These are phyloP conservation scores for Vararia minispora DNA, from an alignment of 768 basidiomycete species.

Conservation along the genomic window DNA sequence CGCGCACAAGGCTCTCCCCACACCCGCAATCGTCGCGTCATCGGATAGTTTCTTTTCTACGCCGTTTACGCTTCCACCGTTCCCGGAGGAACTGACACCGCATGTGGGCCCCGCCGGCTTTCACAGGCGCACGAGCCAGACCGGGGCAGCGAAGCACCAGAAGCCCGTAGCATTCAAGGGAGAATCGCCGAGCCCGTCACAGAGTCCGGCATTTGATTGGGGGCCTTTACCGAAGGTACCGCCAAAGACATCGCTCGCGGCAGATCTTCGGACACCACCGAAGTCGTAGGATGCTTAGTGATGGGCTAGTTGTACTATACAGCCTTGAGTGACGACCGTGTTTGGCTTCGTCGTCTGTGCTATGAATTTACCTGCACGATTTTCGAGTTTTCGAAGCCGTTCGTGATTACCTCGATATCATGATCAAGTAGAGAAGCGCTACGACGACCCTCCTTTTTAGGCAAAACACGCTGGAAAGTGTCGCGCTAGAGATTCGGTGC, in stretches of 20 bases:
- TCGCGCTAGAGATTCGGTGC: too few species aligned
- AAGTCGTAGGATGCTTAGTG: background rate
- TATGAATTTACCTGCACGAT: too few species aligned
- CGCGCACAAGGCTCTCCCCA: slow-evolving; percentile 17
- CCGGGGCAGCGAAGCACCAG: slow-evolving; percentile 22
- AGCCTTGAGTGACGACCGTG: too few species aligned
- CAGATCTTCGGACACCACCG: slow-evolving; percentile 8
- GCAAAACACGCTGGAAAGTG: too few species aligned
- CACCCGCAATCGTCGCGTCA: slow-evolving; percentile 7
- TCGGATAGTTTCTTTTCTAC: slow-evolving; percentile 5
- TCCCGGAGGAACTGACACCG: background rate
- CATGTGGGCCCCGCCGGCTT: too few species aligned
- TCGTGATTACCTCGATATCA: too few species aligned
- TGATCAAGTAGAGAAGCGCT: too few species aligned
- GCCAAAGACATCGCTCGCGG: slow-evolving; percentile 11
- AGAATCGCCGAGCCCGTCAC: slow-evolving; percentile 5
- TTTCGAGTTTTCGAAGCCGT: too few species aligned
- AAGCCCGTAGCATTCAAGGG: slow-evolving; percentile 25
- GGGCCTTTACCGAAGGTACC: slow-evolving; percentile 38
- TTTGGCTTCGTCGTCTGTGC: too few species aligned
- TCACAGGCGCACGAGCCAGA: slow-evolving; percentile 2
- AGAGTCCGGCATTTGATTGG: slow-evolving; percentile 38
- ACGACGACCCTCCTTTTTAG: too few species aligned
- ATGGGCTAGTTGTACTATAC: too few species aligned
- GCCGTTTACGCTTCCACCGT: slow-evolving; percentile 5